A percentile compares a stretch with the other conserved stretches of the same genome.
Evolutionary conservation across 305 asterid genomes (phyloP).

Genomic region (Ruellia speciosa): DNA sequence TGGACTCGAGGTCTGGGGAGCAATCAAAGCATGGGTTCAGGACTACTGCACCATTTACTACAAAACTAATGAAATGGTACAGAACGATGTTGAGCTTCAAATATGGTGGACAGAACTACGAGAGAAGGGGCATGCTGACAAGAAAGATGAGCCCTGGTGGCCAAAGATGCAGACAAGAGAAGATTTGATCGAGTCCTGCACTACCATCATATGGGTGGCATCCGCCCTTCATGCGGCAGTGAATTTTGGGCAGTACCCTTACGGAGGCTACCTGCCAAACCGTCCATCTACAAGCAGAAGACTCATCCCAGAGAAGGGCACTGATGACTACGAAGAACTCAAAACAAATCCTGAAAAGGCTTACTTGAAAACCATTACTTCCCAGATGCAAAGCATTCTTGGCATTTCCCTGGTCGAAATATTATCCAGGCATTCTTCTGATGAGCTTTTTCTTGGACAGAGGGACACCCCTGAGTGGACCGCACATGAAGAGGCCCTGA

Average conservation of each 20-base stretch:
- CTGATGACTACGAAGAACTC: conserved; percentile 61
- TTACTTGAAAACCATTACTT: conserved; percentile 60
- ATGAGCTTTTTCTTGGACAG: conserved; percentile 66
- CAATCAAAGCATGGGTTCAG: conserved; percentile 68
- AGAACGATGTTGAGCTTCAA: conserved; percentile 55
- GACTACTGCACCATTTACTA: conserved; percentile 63
- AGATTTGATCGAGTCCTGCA: conserved; percentile 55
- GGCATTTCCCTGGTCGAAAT: conserved; percentile 61
- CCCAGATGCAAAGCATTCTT: conserved; percentile 55
- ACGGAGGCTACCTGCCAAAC: conserved; percentile 66
- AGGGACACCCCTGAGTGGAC: conserved; percentile 77
- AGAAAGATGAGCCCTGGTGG: conserved; percentile 78
- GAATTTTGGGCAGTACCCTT: conserved; percentile 78
- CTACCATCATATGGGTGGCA: conserved; percentile 64
- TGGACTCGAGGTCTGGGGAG: conserved; percentile 76
- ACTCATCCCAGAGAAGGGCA: conserved; percentile 53
- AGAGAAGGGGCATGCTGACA: conserved; percentile 68
- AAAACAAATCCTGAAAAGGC: conserved; percentile 48
- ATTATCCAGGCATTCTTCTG: conserved; percentile 72
- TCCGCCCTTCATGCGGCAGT: conserved; percentile 96
- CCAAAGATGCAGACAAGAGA: conserved; percentile 47
- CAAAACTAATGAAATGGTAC: conserved; percentile 32
- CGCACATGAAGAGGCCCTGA: conserved; percentile 35
- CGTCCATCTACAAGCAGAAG: conserved; percentile 69
- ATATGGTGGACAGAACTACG: conserved; percentile 80